phyloP scores from a whole-genome alignment of 768 basidiomycete species.

The Trametes cingulata region DNA sequence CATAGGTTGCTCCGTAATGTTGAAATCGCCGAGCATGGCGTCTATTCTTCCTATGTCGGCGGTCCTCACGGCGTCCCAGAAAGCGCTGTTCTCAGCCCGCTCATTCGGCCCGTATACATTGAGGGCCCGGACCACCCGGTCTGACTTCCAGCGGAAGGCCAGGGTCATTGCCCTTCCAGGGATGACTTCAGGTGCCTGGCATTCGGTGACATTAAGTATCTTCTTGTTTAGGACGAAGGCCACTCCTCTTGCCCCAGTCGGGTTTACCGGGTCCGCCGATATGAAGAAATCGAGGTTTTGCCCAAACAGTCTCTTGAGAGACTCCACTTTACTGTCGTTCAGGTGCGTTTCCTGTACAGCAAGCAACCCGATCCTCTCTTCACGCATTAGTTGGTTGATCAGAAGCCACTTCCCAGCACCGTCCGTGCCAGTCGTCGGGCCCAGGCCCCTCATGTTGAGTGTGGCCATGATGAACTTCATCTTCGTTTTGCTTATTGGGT shows the following conservation, averaged over 20 bases:
- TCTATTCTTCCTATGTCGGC: neutral
- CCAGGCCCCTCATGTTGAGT: neutral
- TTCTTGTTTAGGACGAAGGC: neutral
- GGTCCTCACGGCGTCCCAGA: neutral
- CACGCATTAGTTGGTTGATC: neutral
- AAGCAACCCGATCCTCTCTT: neutral
- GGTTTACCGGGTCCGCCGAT: neutral
- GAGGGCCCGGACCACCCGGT: neutral
- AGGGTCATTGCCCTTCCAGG: no score
- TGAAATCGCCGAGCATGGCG: no score
- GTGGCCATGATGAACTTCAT: neutral
- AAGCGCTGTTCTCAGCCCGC: neutral
- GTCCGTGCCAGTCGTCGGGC: neutral
- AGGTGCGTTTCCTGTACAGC: neutral
- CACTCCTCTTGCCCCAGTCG: neutral
- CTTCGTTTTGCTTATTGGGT: neutral
- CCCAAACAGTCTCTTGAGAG: neutral
- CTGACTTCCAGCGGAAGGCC: neutral
- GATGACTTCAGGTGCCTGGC: no score
- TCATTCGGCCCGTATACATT: neutral
- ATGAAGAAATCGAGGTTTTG: neutral
- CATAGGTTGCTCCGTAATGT: conserved; percentile 34
- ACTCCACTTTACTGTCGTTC: neutral
- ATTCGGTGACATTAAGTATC: no score
- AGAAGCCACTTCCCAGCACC: neutral